These are phyloP conservation scores for Penicillium fimorum DNA, from an alignment of 495 filamentous ascomycete genomes.

Conservation along the genomic window DNA sequence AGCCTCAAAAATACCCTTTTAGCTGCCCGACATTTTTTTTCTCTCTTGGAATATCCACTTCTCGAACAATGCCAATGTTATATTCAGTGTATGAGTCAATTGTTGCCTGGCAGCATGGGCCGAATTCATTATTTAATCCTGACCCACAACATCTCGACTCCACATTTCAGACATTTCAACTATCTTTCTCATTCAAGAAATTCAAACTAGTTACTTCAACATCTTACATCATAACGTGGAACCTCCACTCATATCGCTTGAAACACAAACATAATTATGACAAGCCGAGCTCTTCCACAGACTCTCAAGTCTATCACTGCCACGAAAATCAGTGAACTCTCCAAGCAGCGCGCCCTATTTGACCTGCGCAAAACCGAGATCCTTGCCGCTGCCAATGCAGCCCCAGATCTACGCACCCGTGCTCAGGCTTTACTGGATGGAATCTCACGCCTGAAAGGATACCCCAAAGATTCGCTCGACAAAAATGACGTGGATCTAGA, in stretches of 20 bases:
- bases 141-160: too few relatives aligned
- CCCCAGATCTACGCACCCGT: slow-evolving; percentile 29
- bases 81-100: neutral
- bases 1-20: neutral
- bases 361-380: slow-evolving; percentile 40
- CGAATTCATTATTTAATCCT: too few relatives aligned
- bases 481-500: slow-evolving; percentile 36
- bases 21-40: neutral
- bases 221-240: neutral
- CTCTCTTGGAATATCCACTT: neutral
- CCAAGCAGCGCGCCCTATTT: slow-evolving; percentile 56
- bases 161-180: too few relatives aligned
- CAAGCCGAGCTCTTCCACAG: slow-evolving; percentile 49
- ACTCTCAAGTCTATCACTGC: slow-evolving; percentile 64
- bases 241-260: too few relatives aligned
- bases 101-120: neutral
- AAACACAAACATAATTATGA: slow-evolving; percentile 19
- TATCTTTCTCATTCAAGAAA: neutral
- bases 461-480: slow-evolving; percentile 39
- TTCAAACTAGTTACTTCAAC: too few relatives aligned
- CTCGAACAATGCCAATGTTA: neutral
- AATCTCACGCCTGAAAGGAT: slow-evolving; percentile 38
- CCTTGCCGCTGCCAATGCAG: slow-evolving; percentile 24
- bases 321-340: slow-evolving; percentile 62
- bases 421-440: slow-evolving; percentile 39